Conservation (phyloP, 2,329 filamentous ascomycete species). For the Pseudogymnoascus sp. region DNA sequence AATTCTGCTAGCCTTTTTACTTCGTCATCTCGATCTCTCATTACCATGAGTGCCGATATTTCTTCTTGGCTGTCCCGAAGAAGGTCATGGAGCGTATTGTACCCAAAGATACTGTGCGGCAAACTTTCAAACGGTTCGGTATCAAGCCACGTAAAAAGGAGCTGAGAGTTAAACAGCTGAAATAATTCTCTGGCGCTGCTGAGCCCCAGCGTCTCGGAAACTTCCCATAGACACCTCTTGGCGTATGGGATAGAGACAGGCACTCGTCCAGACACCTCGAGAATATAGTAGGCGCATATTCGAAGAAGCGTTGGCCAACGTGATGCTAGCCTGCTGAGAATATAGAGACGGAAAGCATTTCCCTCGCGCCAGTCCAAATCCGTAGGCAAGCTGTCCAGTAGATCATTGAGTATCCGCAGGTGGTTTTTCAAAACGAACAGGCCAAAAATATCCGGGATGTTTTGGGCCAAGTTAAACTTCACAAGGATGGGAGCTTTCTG, state of each 20-base stretch:
- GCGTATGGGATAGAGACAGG: constrained; percentile 61
- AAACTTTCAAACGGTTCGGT: constrained; percentile 59
- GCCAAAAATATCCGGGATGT: constrained; percentile 67
- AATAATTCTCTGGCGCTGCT: constrained; percentile 66
- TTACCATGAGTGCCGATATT: constrained; percentile 69
- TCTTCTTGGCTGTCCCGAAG: constrained; percentile 67
- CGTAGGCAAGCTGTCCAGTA: constrained; percentile 70
- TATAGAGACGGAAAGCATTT: constrained; percentile 73
- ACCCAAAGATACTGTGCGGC: constrained; percentile 81
- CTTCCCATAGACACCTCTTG: constrained; percentile 57
- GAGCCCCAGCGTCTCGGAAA: constrained; percentile 60
- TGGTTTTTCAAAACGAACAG: constrained; percentile 77
- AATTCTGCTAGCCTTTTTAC: constrained; percentile 51
- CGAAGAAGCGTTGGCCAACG: constrained; percentile 80
- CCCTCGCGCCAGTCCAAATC: constrained; percentile 68
- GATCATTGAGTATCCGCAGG: constrained; percentile 74
- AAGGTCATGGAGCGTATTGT: constrained; percentile 59
- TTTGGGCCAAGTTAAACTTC: constrained; percentile 66
- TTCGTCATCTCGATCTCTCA: constrained; percentile 65
- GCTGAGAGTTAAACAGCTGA: constrained; percentile 74
- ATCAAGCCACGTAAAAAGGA: constrained; percentile 86
- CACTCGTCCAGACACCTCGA: constrained; percentile 77
- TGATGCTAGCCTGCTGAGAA: constrained; percentile 70
- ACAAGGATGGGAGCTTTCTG: constrained; percentile 58
- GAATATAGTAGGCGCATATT: constrained; percentile 85